Base-by-base conservation (phyloP, 1,284 basidiomycete genomes). In the Gymnopus androsaceus region DNA sequence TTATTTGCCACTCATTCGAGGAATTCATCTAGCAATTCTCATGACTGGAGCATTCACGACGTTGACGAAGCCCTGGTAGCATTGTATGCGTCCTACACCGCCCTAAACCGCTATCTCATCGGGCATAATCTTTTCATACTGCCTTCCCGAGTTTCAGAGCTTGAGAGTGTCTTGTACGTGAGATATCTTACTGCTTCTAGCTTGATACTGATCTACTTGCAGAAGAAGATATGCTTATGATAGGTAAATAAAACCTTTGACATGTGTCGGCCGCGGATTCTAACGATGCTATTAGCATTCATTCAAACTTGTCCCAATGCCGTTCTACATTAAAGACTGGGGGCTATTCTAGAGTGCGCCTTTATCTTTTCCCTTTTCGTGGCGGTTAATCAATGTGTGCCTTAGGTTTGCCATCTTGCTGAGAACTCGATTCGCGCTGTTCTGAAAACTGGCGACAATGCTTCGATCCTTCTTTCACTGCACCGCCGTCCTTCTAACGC, bases 291-390 rank as follows among this genome's bases (percentile, higher is more conserved):
- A n/a, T n/a, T n/a, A n/a, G n/a, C n/a, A n/a, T n/a, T n/a, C 8
- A 88, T 92, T 56, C 90, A 92, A 68, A 91, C 91, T 67, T 92
- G 64, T 76, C 89, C 7, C 78, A 78, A 56, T 84, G 85, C 59
- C 83, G 87, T 41, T 80, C 80, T 27, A 73, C 83, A 21, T 73
- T 91, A 9, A 78, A 84, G 60, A 75, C 79, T 3, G 88, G 88
- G 28, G 88, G 88, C 34, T 91, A 91, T 65, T 83, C 85, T 66
- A 77, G 88, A 65, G 88, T 90, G 65, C 67, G 85, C 46, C 40
- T 51, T 41, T 45, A 51, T 52, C 37, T 31, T 48, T 25, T 45
- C 14, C 37, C 46, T 41, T 42, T 48, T 49, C 30, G 30, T 33
- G 37, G 37, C 31, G 17, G 38, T 55, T 31, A 37, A 54, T 54